Conservation (phyloP, 306 rosid species). For the apple (Malus domestica) region ASM211411v1 NC_041801.1:15087501-15088000, state of each 20-base stretch:
- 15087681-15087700: background rate
- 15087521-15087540: conserved; percentile 44
- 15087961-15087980: conserved; percentile 27
- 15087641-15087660: conserved; percentile 20
- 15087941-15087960: conserved; percentile 37
- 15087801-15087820: background rate
- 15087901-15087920: conserved; percentile 33
- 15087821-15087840: background rate
- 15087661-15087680: conserved; percentile 32
- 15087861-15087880: background rate
- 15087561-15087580: conserved; percentile 32
- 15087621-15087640: conserved; percentile 42
- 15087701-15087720: background rate
- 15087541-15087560: conserved; percentile 46
- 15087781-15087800: background rate
- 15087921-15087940: conserved; percentile 37
- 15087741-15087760: too few species aligned
- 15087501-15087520: conserved; percentile 8
- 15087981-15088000: conserved; percentile 13
- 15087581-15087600: conserved; percentile 32
- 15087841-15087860: background rate
- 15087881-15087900: background rate
- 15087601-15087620: conserved; percentile 26
- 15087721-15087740: background rate
- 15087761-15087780: background rate